Conservation (phyloP, 2,329 filamentous ascomycete species). For the Gnomoniopsis sp. region DNA sequence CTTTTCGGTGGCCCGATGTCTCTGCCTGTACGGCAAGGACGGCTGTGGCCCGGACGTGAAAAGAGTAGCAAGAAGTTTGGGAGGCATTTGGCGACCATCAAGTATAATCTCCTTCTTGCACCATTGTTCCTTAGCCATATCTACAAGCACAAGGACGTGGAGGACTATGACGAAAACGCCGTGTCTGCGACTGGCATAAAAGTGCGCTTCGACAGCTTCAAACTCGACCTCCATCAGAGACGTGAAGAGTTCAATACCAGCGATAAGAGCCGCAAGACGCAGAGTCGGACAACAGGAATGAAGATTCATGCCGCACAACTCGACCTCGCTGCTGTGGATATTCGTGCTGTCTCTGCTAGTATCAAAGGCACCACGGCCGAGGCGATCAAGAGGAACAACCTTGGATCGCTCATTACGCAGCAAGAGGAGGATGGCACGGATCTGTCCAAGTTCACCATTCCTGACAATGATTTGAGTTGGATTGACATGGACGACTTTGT, state of each 20-base stretch:
- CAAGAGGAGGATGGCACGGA: slow-evolving; percentile 60
- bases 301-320: slow-evolving; percentile 93
- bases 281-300: slow-evolving; percentile 84
- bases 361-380: slow-evolving; percentile 78
- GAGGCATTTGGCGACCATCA: slow-evolving; percentile 94
- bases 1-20: slow-evolving; percentile 95
- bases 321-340: slow-evolving; percentile 86
- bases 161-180: slow-evolving; percentile 72
- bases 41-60: slow-evolving; percentile 85
- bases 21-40: slow-evolving; percentile 87
- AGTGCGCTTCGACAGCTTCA: slow-evolving; percentile 92
- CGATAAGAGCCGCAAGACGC: slow-evolving; percentile 71
- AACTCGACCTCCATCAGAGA: slow-evolving; percentile 92
- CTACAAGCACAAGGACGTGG: slow-evolving; percentile 96
- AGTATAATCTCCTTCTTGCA: slow-evolving; percentile 90
- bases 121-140: slow-evolving; percentile 94
- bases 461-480: slow-evolving; percentile 93
- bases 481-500: slow-evolving; percentile 99
- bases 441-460: slow-evolving; percentile 88
- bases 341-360: slow-evolving; percentile 87
- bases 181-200: slow-evolving; percentile 96
- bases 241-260: slow-evolving; percentile 86
- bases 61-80: slow-evolving; percentile 99
- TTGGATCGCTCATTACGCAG: slow-evolving; percentile 49
- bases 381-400: slow-evolving; percentile 62